Conservation (phyloP, 257 asterid genomes). For the Nicotiana sylvestris region DNA sequence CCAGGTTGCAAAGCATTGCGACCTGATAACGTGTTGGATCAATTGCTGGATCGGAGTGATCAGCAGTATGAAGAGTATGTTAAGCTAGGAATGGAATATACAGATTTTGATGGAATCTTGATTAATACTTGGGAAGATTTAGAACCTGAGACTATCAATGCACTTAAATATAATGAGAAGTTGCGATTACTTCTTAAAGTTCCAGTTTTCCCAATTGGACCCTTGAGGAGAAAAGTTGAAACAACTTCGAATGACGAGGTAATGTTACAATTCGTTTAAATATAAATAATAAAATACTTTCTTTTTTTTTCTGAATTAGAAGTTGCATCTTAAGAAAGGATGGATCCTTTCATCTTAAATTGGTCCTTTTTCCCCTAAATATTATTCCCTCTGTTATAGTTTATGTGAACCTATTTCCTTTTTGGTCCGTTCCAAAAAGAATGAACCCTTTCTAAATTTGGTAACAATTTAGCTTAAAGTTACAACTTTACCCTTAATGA, state of each 20-base stretch:
- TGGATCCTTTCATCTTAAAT: too few relatives aligned
- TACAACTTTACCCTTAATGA: too few relatives aligned
- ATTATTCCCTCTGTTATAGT: too few relatives aligned
- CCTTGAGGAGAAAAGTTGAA: constrained; percentile 10
- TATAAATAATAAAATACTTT: too few relatives aligned
- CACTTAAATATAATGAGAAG: constrained; percentile 9
- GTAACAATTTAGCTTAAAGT: too few relatives aligned
- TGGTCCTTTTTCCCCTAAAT: too few relatives aligned
- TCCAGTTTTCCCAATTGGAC: constrained; percentile 24
- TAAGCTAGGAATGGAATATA: not conserved
- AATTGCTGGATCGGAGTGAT: constrained; percentile 5
- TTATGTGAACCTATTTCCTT: too few relatives aligned
- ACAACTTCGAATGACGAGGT: not conserved
- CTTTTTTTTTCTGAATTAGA: too few relatives aligned
- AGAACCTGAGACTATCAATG: constrained; percentile 10
- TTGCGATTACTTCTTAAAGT: not conserved
- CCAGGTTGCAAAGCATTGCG: constrained; percentile 17
- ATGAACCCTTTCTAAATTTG: too few relatives aligned
- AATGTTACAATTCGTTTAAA: not conserved
- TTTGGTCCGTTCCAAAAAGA: too few relatives aligned
- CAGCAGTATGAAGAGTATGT: constrained; percentile 10
- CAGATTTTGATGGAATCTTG: constrained; percentile 1
- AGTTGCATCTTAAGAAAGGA: too few relatives aligned
- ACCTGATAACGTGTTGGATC: constrained; percentile 16
- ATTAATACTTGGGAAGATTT: constrained; percentile 23